Evolutionary conservation across 176 grass and related monocot genomes (phyloP).

Genomic region (Phoenix roebelenii): DNA sequence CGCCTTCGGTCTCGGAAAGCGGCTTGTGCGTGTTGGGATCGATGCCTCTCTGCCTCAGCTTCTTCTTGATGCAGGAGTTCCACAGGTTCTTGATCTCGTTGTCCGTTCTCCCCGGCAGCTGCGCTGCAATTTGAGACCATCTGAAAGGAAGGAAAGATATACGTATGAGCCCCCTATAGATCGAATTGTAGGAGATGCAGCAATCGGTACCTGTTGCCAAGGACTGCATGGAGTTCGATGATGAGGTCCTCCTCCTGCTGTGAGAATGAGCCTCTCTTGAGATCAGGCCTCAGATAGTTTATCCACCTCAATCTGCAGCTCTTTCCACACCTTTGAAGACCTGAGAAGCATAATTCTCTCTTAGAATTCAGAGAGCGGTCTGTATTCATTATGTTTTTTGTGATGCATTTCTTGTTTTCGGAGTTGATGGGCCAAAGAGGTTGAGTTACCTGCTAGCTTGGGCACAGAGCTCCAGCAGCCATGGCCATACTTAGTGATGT

Average conservation of each 20-base stretch:
- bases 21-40: conserved; percentile 74
- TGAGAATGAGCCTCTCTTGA: conserved; percentile 71
- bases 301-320: conserved; percentile 89
- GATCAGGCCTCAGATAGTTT: conserved; percentile 79
- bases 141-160: conserved; percentile 4
- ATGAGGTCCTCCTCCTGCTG: conserved; percentile 69
- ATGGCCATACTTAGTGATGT: conserved; percentile 60
- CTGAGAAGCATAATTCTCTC: conserved; percentile 13
- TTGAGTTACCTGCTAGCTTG: conserved; percentile 42
- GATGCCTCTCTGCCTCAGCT: conserved; percentile 61
- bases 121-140: conserved; percentile 72
- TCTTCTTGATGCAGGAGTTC: conserved; percentile 73
- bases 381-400: too few relatives aligned
- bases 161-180: too few relatives aligned
- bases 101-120: conserved; percentile 62
- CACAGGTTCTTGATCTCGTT: conserved; percentile 80
- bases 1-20: conserved; percentile 30
- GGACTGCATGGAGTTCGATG: conserved; percentile 62
- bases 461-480: conserved; percentile 79
- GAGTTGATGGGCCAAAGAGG: too few relatives aligned
- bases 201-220: conserved; percentile 37
- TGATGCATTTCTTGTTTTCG: too few relatives aligned
- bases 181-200: too few relatives aligned
- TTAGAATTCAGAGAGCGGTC: too few relatives aligned
- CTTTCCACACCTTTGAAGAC: conserved; percentile 78